Percentiles rank a stretch among this genome's conserved stretches.
Conservation (phyloP, 768 basidiomycete genomes). For the Pisolithus tinctorius region DNA sequence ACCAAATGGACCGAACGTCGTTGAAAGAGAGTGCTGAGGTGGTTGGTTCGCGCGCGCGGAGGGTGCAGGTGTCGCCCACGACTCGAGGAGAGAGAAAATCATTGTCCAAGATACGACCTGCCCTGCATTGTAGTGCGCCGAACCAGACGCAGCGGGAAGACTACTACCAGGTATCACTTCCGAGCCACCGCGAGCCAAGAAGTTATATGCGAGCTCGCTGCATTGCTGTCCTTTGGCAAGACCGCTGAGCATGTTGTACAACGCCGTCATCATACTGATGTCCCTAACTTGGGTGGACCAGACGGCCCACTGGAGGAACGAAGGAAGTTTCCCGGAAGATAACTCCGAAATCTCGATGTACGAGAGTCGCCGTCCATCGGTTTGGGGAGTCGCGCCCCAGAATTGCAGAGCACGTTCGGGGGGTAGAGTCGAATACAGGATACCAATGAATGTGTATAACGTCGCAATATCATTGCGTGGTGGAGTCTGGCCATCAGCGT, state of each 20-base stretch:
- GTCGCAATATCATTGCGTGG: slow-evolving; percentile 82
- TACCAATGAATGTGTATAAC: slow-evolving; percentile 76
- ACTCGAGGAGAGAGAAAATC: slow-evolving; percentile 69
- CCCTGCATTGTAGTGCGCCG: slow-evolving; percentile 40
- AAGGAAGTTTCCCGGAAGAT: slow-evolving; percentile 55
- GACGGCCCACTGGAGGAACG: slow-evolving; percentile 86
- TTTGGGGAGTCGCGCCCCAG: slow-evolving; percentile 63
- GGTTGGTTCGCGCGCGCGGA: slow-evolving; percentile 40
- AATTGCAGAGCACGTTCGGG: slow-evolving; percentile 77
- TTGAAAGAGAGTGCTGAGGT: slow-evolving; percentile 33
- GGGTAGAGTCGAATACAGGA: slow-evolving; percentile 69
- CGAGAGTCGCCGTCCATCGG: slow-evolving; percentile 33
- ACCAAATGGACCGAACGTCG: slow-evolving; percentile 24
- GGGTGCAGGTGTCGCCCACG: slow-evolving; percentile 57
- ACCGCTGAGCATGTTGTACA: slow-evolving; percentile 87
- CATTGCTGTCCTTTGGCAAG: slow-evolving; percentile 79
- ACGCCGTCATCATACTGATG: slow-evolving; percentile 62
- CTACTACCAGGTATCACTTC: slow-evolving; percentile 61
- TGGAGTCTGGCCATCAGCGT: slow-evolving; percentile 35
- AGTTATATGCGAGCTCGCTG: slow-evolving; percentile 84
- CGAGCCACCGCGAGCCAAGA: slow-evolving; percentile 70
- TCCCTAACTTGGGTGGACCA: slow-evolving; percentile 79
- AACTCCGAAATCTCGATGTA: slow-evolving; percentile 58
- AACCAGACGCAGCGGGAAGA: slow-evolving; percentile 31
- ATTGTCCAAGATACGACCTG: slow-evolving; percentile 71